These are phyloP conservation scores for Cladosporium halotolerans DNA, from an alignment of 2,329 filamentous ascomycete genomes.

Conservation along the genomic window DNA sequence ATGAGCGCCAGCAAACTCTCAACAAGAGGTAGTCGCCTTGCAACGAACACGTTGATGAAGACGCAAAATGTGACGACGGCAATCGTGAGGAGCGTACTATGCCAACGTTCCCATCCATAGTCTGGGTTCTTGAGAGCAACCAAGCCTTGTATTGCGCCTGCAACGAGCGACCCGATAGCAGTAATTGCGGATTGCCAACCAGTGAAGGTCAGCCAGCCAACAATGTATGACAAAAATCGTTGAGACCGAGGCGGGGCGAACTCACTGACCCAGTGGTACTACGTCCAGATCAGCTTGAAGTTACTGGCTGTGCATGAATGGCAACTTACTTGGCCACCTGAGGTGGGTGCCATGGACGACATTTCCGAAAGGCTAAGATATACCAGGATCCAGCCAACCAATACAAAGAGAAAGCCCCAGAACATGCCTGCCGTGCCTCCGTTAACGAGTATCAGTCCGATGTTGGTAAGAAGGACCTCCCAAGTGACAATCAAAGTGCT, in stretches of 20 bases:
- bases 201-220: constrained; percentile 14
- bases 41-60: constrained; percentile 40
- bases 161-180: constrained; percentile 22
- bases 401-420: constrained; percentile 26
- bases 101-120: constrained; percentile 33
- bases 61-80: constrained; percentile 34
- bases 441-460: constrained; percentile 20
- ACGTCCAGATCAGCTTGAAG: not conserved
- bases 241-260: constrained; percentile 14
- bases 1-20: constrained; percentile 45
- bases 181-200: constrained; percentile 15
- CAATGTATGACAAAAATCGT: constrained; percentile 15
- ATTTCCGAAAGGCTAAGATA: constrained; percentile 27
- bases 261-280: constrained; percentile 19
- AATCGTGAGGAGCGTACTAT: constrained; percentile 45
- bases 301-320: not conserved
- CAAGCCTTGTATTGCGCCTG: constrained; percentile 27
- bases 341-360: constrained; percentile 33
- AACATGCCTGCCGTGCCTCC: constrained; percentile 29
- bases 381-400: constrained; percentile 24
- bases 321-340: not conserved
- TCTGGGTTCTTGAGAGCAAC: constrained; percentile 25
- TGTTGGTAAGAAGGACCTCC: constrained; percentile 21
- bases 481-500: constrained; percentile 27
- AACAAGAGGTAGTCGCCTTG: constrained; percentile 39